Conservation (phyloP, 164 flowering plant genomes). For the Chimonanthus salicifolius region DNA sequence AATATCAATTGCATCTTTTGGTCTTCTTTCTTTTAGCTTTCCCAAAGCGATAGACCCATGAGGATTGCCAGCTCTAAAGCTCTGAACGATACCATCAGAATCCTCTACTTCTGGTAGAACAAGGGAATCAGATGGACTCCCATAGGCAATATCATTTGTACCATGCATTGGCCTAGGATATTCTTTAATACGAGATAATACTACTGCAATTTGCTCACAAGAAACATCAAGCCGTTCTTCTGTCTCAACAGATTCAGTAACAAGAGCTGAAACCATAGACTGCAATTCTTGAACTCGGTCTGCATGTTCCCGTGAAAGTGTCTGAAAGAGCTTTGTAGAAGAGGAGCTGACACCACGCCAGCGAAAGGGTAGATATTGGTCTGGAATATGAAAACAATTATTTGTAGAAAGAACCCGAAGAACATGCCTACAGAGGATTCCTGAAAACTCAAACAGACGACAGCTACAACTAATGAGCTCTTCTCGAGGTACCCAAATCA, state of each 20-base stretch:
- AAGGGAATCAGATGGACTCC: conserved; percentile 50
- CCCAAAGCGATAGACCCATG: conserved; percentile 35
- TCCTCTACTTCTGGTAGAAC: conserved; percentile 63
- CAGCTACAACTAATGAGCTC: conserved; percentile 63
- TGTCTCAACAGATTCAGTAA: conserved; percentile 53
- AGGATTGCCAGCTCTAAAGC: conserved; percentile 36
- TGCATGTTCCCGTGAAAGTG: conserved; percentile 23
- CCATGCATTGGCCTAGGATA: conserved; percentile 39
- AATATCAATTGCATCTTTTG: conserved; percentile 39
- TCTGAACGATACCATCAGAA: conserved; percentile 50
- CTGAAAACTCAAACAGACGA: conserved; percentile 66
- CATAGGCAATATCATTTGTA: conserved; percentile 28
- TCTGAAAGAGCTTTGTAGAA: conserved; percentile 18
- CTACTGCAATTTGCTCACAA: conserved; percentile 44
- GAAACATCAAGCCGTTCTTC: conserved; percentile 62
- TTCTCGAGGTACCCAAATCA: conserved; percentile 53
- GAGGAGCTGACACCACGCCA: conserved; percentile 42
- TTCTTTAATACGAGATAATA: conserved; percentile 48
- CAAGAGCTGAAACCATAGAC: conserved; percentile 55
- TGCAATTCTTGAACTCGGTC: conserved; percentile 49
- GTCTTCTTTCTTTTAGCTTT: conserved; percentile 53
- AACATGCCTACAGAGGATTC: conserved; percentile 66
- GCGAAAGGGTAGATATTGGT: conserved; percentile 54
- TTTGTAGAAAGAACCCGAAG: conserved; percentile 72
- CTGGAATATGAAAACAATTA: conserved; percentile 81